These are phyloP conservation scores for Saturnispora dispora DNA, from an alignment of 805 yeast genomes.

Conservation along the genomic window DNA sequence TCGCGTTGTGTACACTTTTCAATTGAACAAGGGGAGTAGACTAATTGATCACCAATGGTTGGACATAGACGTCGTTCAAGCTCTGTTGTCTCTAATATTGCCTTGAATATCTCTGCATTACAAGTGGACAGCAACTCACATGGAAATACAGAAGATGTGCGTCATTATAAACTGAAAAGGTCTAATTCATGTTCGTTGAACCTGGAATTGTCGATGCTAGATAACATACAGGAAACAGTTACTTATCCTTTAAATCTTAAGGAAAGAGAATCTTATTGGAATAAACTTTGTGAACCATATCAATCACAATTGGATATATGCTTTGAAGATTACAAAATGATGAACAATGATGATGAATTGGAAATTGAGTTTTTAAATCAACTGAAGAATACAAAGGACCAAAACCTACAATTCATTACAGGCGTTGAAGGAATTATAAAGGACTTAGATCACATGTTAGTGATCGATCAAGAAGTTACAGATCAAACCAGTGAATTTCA, in stretches of 20 bases:
- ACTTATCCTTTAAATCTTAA: slow-evolving; percentile 31
- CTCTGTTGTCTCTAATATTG: slow-evolving; percentile 56
- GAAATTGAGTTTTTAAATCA: slow-evolving; percentile 31
- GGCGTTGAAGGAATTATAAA: slow-evolving; percentile 39
- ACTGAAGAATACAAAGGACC: slow-evolving; percentile 19
- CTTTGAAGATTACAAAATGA: slow-evolving; percentile 32
- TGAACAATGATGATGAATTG: slow-evolving; percentile 34
- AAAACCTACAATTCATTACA: slow-evolving; percentile 31
- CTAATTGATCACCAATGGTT: background rate
- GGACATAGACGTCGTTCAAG: slow-evolving; percentile 37
- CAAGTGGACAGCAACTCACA: slow-evolving; percentile 1
- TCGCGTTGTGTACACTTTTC: background rate
- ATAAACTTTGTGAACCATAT: background rate
- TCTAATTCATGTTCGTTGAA: slow-evolving; percentile 14
- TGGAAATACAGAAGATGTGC: background rate
- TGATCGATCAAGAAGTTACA: slow-evolving; percentile 49
- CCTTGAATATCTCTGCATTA: slow-evolving; percentile 39
- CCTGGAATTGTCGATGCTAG: background rate
- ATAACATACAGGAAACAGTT: background rate
- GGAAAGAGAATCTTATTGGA: slow-evolving; percentile 31
- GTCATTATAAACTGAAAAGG: background rate
- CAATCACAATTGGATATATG: slow-evolving; percentile 24
- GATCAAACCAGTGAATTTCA: slow-evolving; percentile 59
- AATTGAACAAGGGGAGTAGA: background rate
- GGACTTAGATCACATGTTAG: slow-evolving; percentile 39